These are phyloP conservation scores for Capronia americana DNA, from an alignment of 2,329 filamentous ascomycete genomes.

Conservation along the genomic window DNA sequence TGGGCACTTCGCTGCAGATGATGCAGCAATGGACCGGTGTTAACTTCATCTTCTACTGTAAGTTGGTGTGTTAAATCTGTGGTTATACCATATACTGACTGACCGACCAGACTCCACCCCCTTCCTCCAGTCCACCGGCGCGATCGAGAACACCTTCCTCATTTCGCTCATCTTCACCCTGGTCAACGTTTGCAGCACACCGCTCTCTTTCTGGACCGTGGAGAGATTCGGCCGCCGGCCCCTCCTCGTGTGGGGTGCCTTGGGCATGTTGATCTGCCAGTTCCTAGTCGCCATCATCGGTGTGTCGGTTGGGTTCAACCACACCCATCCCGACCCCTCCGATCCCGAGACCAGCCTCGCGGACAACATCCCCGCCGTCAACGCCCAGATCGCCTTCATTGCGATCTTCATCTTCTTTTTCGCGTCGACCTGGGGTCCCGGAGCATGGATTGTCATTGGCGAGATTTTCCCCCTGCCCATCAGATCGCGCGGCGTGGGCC, in stretches of 20 bases:
- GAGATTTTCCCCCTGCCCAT: conserved; percentile 91
- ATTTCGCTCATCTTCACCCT: conserved; percentile 85
- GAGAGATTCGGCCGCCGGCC: conserved; percentile 81
- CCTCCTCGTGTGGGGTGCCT: conserved; percentile 77
- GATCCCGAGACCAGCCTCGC: conserved; percentile 65
- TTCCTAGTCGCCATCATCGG: conserved; percentile 78
- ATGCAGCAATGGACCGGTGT: conserved; percentile 85
- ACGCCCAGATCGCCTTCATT: conserved; percentile 82
- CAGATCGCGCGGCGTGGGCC: conserved; percentile 82
- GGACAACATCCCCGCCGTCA: conserved; percentile 52
- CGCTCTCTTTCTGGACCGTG: conserved; percentile 84
- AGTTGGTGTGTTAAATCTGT: not conserved
- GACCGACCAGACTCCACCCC: not conserved
- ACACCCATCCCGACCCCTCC: conserved; percentile 56
- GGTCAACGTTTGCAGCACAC: conserved; percentile 85
- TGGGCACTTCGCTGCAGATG: conserved; percentile 77
- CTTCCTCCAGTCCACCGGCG: conserved; percentile 78
- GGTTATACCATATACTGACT: not conserved
- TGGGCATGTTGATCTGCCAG: conserved; percentile 84
- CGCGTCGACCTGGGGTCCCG: conserved; percentile 85
- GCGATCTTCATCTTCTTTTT: conserved; percentile 95
- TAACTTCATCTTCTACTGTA: conserved; percentile 87
- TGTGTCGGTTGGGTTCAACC: conserved; percentile 37
- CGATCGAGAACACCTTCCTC: conserved; percentile 78
- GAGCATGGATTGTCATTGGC: conserved; percentile 74